Conservation (phyloP, 768 basidiomycete species). For the Mycena amicta region DNA sequence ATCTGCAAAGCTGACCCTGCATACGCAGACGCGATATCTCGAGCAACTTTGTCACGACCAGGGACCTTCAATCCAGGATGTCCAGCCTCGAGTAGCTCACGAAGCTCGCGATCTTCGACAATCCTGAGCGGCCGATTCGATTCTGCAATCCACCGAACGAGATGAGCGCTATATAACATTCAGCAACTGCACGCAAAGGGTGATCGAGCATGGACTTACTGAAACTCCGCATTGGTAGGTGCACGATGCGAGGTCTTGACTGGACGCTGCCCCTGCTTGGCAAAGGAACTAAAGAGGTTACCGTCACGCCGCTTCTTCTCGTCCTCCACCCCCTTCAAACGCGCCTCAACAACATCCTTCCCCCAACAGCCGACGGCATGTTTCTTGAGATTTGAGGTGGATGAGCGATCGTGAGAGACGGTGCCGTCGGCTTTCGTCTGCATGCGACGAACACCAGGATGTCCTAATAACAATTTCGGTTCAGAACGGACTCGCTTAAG, state of each 20-base stretch:
- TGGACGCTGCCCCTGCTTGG: conserved; percentile 16
- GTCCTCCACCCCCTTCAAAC: background rate
- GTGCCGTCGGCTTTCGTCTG: conserved; percentile 1
- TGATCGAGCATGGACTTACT: conserved; percentile 3
- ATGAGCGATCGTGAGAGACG: background rate
- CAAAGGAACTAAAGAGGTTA: conserved; percentile 13
- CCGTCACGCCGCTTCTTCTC: background rate
- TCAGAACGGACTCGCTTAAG: no score
- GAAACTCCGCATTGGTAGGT: conserved; percentile 8
- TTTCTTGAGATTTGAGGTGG: conserved; percentile 5
- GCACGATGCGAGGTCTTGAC: conserved; percentile 10
- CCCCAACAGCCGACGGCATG: conserved; percentile 4
- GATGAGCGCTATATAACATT: conserved; percentile 15
- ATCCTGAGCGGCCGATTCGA: conserved; percentile 27
- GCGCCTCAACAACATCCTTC: background rate
- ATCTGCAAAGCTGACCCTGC: no score
- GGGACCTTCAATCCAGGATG: no score
- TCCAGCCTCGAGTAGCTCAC: no score
- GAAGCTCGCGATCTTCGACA: conserved; percentile 30
- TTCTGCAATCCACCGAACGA: conserved; percentile 32
- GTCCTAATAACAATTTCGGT: no score
- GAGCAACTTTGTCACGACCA: no score
- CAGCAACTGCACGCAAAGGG: background rate
- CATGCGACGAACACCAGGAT: background rate
- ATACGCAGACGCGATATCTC: no score